phyloP scores from a whole-genome alignment of 768 basidiomycete genomes.

The Collybiopsis confluens region DNA sequence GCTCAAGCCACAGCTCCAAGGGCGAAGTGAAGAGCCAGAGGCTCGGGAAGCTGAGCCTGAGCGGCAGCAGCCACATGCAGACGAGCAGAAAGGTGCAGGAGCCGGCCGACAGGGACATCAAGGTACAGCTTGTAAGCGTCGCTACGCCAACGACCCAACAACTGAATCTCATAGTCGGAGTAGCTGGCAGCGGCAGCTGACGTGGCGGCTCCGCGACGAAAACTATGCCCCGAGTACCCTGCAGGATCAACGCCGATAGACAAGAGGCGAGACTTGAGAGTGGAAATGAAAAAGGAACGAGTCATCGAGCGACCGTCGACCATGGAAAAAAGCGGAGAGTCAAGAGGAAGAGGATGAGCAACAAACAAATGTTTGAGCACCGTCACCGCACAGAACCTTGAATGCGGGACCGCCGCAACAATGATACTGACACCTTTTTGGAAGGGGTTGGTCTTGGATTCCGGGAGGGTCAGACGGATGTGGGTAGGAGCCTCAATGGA shows the following conservation, averaged over 20 bases:
- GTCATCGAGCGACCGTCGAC: neutral
- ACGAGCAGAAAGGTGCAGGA: too few relatives aligned
- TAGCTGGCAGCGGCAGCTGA: too few relatives aligned
- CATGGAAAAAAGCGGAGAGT: neutral
- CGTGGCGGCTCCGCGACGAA: too few relatives aligned
- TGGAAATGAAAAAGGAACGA: neutral
- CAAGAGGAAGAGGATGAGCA: neutral
- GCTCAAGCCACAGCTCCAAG: too few relatives aligned
- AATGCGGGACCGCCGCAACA: constrained; percentile 14
- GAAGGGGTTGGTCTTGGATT: constrained; percentile 34
- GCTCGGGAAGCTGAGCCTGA: too few relatives aligned
- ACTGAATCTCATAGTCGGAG: neutral
- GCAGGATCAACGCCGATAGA: too few relatives aligned
- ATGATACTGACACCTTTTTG: constrained; percentile 20
- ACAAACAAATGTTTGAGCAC: neutral
- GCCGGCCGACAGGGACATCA: neutral
- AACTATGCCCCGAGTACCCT: too few relatives aligned
- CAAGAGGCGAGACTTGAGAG: too few relatives aligned
- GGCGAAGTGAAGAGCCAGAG: too few relatives aligned
- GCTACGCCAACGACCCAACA: neutral
- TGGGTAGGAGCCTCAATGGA: constrained; percentile 13
- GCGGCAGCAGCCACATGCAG: too few relatives aligned
- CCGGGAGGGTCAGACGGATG: constrained; percentile 22
- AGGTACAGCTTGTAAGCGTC: neutral
- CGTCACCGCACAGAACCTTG: too few relatives aligned